Percentiles rank a stretch among this genome's conserved stretches.
Conservation (phyloP, 495 filamentous ascomycete species). For the Peziza echinospora region DNA sequence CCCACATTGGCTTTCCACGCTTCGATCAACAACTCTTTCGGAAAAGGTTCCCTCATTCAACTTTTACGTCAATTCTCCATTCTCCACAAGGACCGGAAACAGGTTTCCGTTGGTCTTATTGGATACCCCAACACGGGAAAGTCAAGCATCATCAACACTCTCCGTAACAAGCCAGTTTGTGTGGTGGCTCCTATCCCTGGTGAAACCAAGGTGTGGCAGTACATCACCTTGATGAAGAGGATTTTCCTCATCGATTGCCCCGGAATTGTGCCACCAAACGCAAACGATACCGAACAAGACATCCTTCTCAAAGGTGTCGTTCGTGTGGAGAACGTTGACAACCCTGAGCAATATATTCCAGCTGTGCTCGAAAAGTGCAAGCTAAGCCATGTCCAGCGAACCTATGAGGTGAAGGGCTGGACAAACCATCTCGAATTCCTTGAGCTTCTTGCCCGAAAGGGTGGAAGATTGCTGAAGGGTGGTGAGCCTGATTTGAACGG, state of each 20-base stretch:
- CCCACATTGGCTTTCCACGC: conserved; percentile 90
- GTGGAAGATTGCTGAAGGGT: conserved; percentile 63
- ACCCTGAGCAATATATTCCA: conserved; percentile 85
- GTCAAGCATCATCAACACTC: conserved; percentile 78
- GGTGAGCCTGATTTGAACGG: conserved; percentile 85
- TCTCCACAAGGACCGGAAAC: conserved; percentile 75
- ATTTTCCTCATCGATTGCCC: conserved; percentile 97
- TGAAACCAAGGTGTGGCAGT: conserved; percentile 95
- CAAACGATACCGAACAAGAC: conserved; percentile 59
- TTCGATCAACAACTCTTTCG: conserved; percentile 78
- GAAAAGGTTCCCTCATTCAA: conserved; percentile 55
- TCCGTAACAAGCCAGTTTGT: conserved; percentile 79
- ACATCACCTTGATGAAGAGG: conserved; percentile 86
- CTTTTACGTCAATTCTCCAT: conserved; percentile 81
- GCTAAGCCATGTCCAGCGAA: conserved; percentile 70
- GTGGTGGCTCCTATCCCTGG: conserved; percentile 91
- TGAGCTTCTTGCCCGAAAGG: conserved; percentile 68
- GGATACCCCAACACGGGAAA: conserved; percentile 83
- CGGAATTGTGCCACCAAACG: conserved; percentile 77
- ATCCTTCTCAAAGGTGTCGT: conserved; percentile 85
- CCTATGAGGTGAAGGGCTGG: conserved; percentile 66
- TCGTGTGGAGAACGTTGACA: conserved; percentile 80
- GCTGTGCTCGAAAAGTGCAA: conserved; percentile 62
- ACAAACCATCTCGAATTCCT: conserved; percentile 59
- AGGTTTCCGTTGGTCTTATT: conserved; percentile 73